Evolutionary conservation across 2,329 filamentous ascomycete genomes (phyloP).

Genomic region (Penicillium sp.): DNA sequence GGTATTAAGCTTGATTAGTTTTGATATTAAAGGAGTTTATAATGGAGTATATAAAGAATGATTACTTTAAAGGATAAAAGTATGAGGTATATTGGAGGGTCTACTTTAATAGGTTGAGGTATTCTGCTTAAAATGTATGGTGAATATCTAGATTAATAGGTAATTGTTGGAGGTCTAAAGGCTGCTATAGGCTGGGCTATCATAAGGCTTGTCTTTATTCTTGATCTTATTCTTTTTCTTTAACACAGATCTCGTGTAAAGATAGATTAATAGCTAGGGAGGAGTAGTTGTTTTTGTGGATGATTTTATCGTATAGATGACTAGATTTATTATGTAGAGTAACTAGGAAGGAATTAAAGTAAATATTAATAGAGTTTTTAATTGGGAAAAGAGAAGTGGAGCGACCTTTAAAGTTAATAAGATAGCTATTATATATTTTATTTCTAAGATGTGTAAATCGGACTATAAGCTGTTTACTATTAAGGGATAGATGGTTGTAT

Average conservation of each 20-base stretch:
- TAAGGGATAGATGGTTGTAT: not conserved
- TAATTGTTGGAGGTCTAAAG: slow-evolving; percentile 16
- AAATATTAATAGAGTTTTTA: slow-evolving; percentile 14
- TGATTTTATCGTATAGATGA: slow-evolving; percentile 9
- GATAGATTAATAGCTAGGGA: not conserved
- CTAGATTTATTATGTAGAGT: not conserved
- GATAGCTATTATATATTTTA: slow-evolving; percentile 16
- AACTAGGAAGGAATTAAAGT: slow-evolving; percentile 10
- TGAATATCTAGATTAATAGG: slow-evolving; percentile 22
- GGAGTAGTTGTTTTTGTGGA: slow-evolving; percentile 10
- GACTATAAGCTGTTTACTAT: not conserved
- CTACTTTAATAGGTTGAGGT: slow-evolving; percentile 27
- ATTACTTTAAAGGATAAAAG: slow-evolving; percentile 35
- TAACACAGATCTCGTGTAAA: slow-evolving; percentile 7
- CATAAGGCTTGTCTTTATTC: slow-evolving; percentile 25
- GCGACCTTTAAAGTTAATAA: slow-evolving; percentile 34
- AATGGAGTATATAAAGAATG: slow-evolving; percentile 36
- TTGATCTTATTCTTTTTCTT: slow-evolving; percentile 1
- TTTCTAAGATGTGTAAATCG: not conserved
- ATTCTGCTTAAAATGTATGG: slow-evolving; percentile 29
- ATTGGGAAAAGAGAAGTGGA: slow-evolving; percentile 31
- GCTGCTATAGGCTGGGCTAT: slow-evolving; percentile 20
- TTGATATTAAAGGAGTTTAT: slow-evolving; percentile 10
- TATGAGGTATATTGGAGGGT: slow-evolving; percentile 27
- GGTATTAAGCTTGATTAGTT: slow-evolving; percentile 10